phyloP scores from a whole-genome alignment of 257 asterid genomes.

The Nicotiana attenuata region DNA sequence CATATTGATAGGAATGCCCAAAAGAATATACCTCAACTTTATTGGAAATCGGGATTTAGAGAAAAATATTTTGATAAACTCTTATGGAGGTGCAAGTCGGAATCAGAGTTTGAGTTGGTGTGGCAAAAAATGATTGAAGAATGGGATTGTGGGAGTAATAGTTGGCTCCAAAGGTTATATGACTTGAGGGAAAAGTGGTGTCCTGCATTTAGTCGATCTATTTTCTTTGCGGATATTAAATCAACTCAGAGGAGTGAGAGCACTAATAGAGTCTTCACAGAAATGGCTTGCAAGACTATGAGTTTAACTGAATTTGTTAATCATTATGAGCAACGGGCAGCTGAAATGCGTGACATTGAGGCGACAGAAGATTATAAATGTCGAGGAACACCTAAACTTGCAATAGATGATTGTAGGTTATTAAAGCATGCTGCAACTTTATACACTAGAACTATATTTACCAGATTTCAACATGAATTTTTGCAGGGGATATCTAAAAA shows the following conservation, averaged over 20 bases:
- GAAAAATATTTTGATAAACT: background rate
- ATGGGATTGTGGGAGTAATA: background rate
- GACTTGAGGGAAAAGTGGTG: background rate
- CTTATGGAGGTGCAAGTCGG: background rate
- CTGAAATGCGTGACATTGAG: background rate
- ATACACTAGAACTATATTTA: too few species aligned
- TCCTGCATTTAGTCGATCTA: background rate
- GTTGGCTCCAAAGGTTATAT: background rate
- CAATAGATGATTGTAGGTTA: background rate
- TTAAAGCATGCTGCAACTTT: background rate
- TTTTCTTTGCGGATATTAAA: background rate
- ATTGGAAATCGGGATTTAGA: background rate
- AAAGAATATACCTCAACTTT: background rate
- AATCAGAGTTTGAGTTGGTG: background rate
- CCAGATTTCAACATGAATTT: background rate
- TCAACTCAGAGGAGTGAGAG: constrained; percentile 14
- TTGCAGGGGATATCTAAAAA: too few species aligned
- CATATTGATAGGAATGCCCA: background rate
- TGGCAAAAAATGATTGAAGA: background rate
- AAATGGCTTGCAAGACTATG: background rate
- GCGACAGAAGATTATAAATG: background rate
- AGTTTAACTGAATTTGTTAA: background rate
- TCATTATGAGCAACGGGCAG: background rate
- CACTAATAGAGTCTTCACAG: background rate
- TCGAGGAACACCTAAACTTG: background rate